Base-by-base conservation (phyloP, 2,329 filamentous ascomycete species). In the Colletotrichum siamense region DNA sequence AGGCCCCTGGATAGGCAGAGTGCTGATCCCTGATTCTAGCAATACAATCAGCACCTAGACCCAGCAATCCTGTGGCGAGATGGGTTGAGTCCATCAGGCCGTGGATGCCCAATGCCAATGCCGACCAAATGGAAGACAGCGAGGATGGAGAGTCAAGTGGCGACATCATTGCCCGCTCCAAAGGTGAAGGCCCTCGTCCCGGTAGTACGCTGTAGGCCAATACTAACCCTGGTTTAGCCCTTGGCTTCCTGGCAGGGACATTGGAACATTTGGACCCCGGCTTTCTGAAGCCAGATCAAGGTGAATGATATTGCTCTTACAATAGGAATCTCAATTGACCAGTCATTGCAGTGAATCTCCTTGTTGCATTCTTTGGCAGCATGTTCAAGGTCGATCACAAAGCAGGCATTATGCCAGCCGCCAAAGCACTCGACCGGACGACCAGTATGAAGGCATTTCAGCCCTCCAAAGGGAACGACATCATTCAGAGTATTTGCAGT, bases 311-410 rank as follows among this genome's bases (percentile, higher is more conserved):
- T 5, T 13, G n/a, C 1, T 64, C 34, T 9, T 30, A 28, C 32
- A 2, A 52, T 83, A 89, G 28, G 26, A 86, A 86, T 65, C 80
- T 89, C 0, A 80, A 89, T 84, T 68, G 10, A 66, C 13, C 59
- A n/a, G 5, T 36, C 28, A 3, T 32, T 22, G 10, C 65, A 86
- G 85, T 90, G 36, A 87, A 88, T 66, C 81, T 90, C 1, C 81
- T 91, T 10, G 84, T 91, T 30, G 84, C 85, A 44, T 92, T 92
- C 83, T 92, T 92, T 73, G 88, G 88, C 16, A 88, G 89, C 74
- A 90, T 92, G 85, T 92, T 92, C 78, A 89, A 89, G 4, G 88
- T 90, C 69, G 90, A 92, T 77, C 90, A 91, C 82, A 90, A 90
- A 79, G 90, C 89, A n/a, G 91, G 91, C 55, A 88, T 92, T 71